Conservation (phyloP, 352 stramenopile species). For the Globisporangium solare region DNA sequence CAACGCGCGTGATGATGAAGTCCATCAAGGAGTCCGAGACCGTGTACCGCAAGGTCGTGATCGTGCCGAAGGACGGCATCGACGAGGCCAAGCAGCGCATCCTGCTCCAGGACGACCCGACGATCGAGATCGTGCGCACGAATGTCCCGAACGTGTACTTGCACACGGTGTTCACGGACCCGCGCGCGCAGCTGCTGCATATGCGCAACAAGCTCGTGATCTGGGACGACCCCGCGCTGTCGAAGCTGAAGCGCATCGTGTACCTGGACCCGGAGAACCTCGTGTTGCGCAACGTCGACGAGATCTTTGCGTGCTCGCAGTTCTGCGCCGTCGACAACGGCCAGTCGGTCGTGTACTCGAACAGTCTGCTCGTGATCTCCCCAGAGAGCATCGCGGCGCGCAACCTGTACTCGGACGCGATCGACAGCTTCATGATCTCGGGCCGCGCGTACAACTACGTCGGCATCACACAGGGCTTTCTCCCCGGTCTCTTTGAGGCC, state of each 20-base stretch:
- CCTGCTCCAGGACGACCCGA: constrained; percentile 50
- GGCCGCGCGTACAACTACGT: constrained; percentile 79
- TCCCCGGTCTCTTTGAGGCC: constrained; percentile 74
- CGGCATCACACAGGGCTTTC: constrained; percentile 74
- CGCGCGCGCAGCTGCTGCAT: constrained; percentile 67
- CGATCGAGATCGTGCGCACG: constrained; percentile 58
- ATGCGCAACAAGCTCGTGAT: constrained; percentile 82
- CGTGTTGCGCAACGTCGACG: constrained; percentile 72
- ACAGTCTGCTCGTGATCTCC: constrained; percentile 76
- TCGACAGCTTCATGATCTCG: constrained; percentile 83
- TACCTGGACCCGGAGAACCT: constrained; percentile 81
- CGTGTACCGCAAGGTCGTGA: constrained; percentile 62
- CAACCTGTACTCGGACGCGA: constrained; percentile 77
- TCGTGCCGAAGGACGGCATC: constrained; percentile 66
- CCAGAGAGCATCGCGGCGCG: constrained; percentile 60
- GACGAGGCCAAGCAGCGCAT: constrained; percentile 24
- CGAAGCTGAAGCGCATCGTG: constrained; percentile 58
- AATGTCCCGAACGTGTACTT: constrained; percentile 70
- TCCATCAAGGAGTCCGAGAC: constrained; percentile 41
- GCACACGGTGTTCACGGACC: constrained; percentile 50
- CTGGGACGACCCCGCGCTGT: constrained; percentile 70
- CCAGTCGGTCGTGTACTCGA: constrained; percentile 78
- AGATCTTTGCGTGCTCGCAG: constrained; percentile 75
- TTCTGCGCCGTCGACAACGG: constrained; percentile 83
- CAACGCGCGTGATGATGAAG: constrained; percentile 20